Base-by-base conservation (phyloP, 2,329 filamentous ascomycete genomes). In the Fusarium verrucosum region DNA sequence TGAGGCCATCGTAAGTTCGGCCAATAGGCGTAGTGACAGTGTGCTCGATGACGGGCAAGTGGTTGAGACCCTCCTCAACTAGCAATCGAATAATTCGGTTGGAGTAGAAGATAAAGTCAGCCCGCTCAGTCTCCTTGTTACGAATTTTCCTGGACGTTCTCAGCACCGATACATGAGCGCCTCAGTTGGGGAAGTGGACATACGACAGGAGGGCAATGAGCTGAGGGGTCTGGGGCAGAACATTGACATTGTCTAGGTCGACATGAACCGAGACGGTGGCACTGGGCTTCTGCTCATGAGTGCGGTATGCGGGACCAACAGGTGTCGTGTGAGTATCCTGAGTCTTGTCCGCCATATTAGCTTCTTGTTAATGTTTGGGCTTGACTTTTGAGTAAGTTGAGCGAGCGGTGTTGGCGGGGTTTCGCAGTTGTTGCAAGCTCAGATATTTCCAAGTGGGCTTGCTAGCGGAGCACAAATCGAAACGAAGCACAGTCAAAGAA, bases 91-190 rank as follows among this genome's bases (percentile, higher is more conserved):
- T 98, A 76, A 99, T 98, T 59, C 95, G 89, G 80, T 99, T 99
- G 38, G 94, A 97, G 82, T 98, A 97, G 81, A 99, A 99, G 75
- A 99, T 97, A 77, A 99, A 99, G 78, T 99, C 95, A 63, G 93
- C 95, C 58, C 95, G 91, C 54, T 90, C 87, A 7, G 95, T 99
- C 69, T 90, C 86, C 77, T 91, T 92, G 78, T 97, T 93, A 71
- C 95, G 90, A 75, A 99, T 98, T 86, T 97, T 97, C 64, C 94
- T 98, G 72, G 65, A 56, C n/a, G 43, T 36, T 50, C 58, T 75
- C 56, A 73, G 71, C 42, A 56, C 30, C 28, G 37, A 38, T 43
- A 45, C 54, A 47, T 62, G n/a, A 60, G 61, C 35, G 63, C 50
- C 55, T n/a, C 30, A 38, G 45, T 42, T 43, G 45, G 56, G 46